These are phyloP conservation scores for Tetracladium marchalianum DNA, from an alignment of 495 filamentous ascomycete species.

Conservation along the genomic window DNA sequence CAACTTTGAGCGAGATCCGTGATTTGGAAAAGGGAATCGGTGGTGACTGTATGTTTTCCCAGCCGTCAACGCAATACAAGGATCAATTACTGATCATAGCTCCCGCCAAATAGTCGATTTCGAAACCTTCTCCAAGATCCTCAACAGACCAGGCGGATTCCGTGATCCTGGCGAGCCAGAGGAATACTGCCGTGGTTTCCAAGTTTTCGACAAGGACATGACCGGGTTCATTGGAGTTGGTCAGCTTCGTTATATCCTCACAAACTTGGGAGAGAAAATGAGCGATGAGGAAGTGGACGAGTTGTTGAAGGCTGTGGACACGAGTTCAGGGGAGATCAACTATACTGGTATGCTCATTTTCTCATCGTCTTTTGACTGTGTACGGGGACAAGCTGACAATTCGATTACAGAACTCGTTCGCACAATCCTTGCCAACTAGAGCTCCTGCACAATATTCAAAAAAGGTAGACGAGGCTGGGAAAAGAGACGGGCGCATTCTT, in stretches of 20 bases:
- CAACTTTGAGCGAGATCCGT: conserved; percentile 80
- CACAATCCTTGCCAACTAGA: conserved; percentile 86
- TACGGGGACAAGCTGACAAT: neutral
- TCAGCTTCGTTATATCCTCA: conserved; percentile 92
- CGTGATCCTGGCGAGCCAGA: conserved; percentile 95
- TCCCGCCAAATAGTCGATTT: conserved; percentile 72
- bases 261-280: conserved; percentile 97
- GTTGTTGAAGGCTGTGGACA: conserved; percentile 92
- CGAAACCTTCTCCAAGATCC: conserved; percentile 87
- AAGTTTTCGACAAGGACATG: conserved; percentile 99
- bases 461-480: neutral
- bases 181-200: conserved; percentile 95
- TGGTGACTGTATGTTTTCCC: conserved; percentile 67
- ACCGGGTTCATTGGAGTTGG: conserved; percentile 96
- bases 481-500: neutral
- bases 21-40: conserved; percentile 84
- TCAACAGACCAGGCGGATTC: conserved; percentile 96
- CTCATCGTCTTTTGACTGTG: neutral
- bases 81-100: neutral
- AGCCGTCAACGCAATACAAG: conserved; percentile 4
- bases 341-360: conserved; percentile 61
- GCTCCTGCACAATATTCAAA: neutral
- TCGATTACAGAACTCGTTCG: conserved; percentile 66
- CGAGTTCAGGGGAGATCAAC: conserved; percentile 88
- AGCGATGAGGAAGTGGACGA: conserved; percentile 97